Base-by-base conservation (phyloP, 2,329 filamentous ascomycete species). In the Trichoderma simmonsii region DNA sequence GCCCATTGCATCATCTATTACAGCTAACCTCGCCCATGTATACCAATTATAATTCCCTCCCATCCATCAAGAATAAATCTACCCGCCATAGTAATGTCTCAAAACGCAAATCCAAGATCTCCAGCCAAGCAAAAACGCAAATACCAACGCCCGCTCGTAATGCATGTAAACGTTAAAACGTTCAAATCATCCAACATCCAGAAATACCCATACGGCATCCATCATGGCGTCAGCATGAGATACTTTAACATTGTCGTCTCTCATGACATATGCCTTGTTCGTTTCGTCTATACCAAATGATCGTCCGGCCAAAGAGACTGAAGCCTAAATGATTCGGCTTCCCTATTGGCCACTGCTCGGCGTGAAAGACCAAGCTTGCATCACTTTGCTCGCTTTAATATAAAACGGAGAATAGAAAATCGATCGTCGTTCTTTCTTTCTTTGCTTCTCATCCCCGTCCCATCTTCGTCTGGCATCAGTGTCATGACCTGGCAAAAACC, bases 401-500 rank as follows among this genome's bases (percentile, higher is more conserved):
- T 11, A 11, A 30, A 30, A 59, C 15, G 4, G 4, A 30, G 54
- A 12, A 36, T n/a, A 26, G 9, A 21, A 66, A 12, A 28, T 14
- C n/a, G 7, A n/a, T 24, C 28, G n/a, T 24, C 36, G 7, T 9
- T 48, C 24, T 26, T 24, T 54, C 21, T 60, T 15, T 14, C 26
- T 15, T 56, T 36, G 32, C 64, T 26, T 24, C 26, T 32, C 34
- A 24, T 26, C 21, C 26, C 34, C 18, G 6, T 62, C 14, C 32
- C 34, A 11, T 43, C 51, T 59, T 18, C 32, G 3, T 8, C 48
- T 24, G 26, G 12, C 12, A 24, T 67, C 24, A 51, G 9, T 60
- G 56, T 74, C 70, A 83, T 74, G 82, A 84, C 64, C 81, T 78
- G 72, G 80, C 86, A 82, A 89, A 91, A 11, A 91, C 89, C 74